Evolutionary conservation across 1,284 basidiomycete species (phyloP).

Genomic region (Veloboletus limbatus): DNA sequence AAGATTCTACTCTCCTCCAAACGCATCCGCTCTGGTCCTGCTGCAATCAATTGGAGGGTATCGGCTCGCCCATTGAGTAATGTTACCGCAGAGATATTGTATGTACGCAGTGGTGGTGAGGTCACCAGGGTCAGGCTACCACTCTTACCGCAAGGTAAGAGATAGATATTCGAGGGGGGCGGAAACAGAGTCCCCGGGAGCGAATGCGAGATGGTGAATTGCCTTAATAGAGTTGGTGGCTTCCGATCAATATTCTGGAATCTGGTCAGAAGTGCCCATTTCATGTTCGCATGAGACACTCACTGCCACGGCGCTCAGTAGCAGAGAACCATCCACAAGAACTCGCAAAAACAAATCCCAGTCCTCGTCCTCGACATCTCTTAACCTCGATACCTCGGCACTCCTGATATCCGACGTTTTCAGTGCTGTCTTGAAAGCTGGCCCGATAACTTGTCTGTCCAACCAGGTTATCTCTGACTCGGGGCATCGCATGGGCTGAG

Average conservation of each 20-base stretch:
- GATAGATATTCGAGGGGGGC: slow-evolving; percentile 49
- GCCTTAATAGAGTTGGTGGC: slow-evolving; percentile 81
- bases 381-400: slow-evolving; percentile 47
- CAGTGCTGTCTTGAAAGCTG: slow-evolving; percentile 44
- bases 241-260: slow-evolving; percentile 81
- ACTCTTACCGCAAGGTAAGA: slow-evolving; percentile 48
- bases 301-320: slow-evolving; percentile 74
- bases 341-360: slow-evolving; percentile 80
- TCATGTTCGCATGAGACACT: slow-evolving; percentile 26
- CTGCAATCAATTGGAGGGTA: slow-evolving; percentile 45
- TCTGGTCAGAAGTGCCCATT: slow-evolving; percentile 12
- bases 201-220: slow-evolving; percentile 69
- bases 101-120: slow-evolving; percentile 57
- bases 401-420: slow-evolving; percentile 24
- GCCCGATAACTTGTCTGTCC: slow-evolving; percentile 55
- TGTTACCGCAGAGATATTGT: slow-evolving; percentile 49
- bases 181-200: slow-evolving; percentile 46
- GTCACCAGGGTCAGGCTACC: slow-evolving; percentile 55
- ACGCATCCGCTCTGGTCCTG: slow-evolving; percentile 38
- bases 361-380: slow-evolving; percentile 63
- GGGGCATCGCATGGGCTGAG: slow-evolving; percentile 24
- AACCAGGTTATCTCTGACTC: slow-evolving; percentile 61
- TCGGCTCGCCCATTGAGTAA: slow-evolving; percentile 61
- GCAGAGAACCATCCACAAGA: slow-evolving; percentile 65
- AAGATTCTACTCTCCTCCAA: slow-evolving; percentile 52